Evolutionary conservation across 371 early-diverging fungal genomes (phyloP).

Genomic region (Lichtheimia corymbifera): DNA sequence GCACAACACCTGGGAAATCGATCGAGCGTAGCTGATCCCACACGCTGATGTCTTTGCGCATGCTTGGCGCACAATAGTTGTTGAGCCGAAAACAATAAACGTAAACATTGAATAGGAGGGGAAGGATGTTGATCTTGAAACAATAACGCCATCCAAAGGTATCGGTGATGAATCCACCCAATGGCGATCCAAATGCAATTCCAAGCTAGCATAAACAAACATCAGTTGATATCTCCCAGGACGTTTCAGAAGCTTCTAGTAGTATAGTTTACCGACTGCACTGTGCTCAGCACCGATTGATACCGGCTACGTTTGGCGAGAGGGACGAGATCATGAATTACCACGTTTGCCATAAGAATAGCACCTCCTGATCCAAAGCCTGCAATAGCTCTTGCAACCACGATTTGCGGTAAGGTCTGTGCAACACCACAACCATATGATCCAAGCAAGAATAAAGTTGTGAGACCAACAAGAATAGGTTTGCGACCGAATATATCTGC

Average conservation of each 20-base stretch:
- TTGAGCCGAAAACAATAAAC: slow-evolving; percentile 19
- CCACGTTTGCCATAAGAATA: not conserved
- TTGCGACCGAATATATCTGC: slow-evolving; percentile 15
- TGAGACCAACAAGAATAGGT: not conserved
- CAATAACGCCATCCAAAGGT: slow-evolving; percentile 65
- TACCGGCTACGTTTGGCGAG: slow-evolving; percentile 31
- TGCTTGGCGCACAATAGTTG: slow-evolving; percentile 16
- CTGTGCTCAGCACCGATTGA: slow-evolving; percentile 36
- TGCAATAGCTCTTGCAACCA: slow-evolving; percentile 71
- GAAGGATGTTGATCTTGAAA: slow-evolving; percentile 76
- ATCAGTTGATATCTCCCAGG: too few relatives aligned
- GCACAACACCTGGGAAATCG: slow-evolving; percentile 61
- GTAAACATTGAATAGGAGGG: slow-evolving; percentile 36
- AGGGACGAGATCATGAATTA: slow-evolving; percentile 31
- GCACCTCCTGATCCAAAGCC: slow-evolving; percentile 81
- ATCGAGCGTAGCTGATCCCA: slow-evolving; percentile 41
- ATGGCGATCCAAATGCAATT: slow-evolving; percentile 25
- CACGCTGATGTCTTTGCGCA: slow-evolving; percentile 5
- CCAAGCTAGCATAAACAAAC: too few relatives aligned
- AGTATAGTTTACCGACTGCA: slow-evolving; percentile 23
- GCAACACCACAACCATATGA: slow-evolving; percentile 60
- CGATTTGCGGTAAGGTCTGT: slow-evolving; percentile 62
- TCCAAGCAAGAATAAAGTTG: slow-evolving; percentile 8
- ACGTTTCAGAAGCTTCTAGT: too few relatives aligned
- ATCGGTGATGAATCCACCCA: slow-evolving; percentile 55